Conservation (phyloP, 192 early-diverging fungal genomes). For the Radiomyces spectabilis region DNA sequence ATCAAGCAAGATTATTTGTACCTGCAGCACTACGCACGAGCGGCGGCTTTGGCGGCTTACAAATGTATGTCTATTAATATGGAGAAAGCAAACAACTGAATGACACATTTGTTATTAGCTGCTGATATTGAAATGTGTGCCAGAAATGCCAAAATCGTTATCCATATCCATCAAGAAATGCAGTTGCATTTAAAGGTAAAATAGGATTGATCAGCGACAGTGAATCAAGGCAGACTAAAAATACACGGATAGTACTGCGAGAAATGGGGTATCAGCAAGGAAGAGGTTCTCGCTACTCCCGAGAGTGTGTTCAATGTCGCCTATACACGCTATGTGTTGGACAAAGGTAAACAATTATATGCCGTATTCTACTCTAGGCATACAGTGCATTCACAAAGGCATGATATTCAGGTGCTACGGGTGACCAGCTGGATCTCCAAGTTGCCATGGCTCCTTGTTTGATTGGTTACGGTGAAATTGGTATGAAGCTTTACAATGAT, state of each 20-base stretch:
- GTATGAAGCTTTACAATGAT: constrained; percentile 50
- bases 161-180: constrained; percentile 59
- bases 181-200: constrained; percentile 59
- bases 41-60: constrained; percentile 67
- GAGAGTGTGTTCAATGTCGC: constrained; percentile 75
- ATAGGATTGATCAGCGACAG: background rate
- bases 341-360: constrained; percentile 46
- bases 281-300: constrained; percentile 56
- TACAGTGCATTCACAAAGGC: constrained; percentile 14
- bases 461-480: constrained; percentile 80
- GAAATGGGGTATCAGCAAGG: constrained; percentile 62
- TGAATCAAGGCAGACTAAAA: background rate
- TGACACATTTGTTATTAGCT: constrained; percentile 12
- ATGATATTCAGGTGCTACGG: constrained; percentile 31
- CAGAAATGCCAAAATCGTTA: constrained; percentile 52
- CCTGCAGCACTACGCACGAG: constrained; percentile 71
- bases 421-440: constrained; percentile 68
- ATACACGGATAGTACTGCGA: constrained; percentile 48
- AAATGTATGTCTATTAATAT: constrained; percentile 39
- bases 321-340: constrained; percentile 79
- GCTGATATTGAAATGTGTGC: constrained; percentile 47
- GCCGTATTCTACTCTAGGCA: background rate
- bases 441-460: constrained; percentile 80
- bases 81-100: background rate
- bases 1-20: constrained; percentile 83